Evolutionary conservation across 2,329 filamentous ascomycete species (phyloP), one percentile per base, ranked within the genome.

Genomic region (Coniochaeta sp.): DNA sequence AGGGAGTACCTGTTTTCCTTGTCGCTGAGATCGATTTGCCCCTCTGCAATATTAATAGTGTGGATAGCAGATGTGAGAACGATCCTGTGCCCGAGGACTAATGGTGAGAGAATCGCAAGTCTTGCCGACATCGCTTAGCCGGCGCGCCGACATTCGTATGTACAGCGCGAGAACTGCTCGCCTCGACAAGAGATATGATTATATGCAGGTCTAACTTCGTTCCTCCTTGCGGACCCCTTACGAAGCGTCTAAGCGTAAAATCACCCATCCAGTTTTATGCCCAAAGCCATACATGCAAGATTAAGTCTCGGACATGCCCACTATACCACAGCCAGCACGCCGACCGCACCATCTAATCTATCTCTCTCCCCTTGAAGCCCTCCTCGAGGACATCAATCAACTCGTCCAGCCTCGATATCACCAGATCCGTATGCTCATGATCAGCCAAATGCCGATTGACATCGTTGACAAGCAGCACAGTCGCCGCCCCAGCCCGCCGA

Each of bases 391-490:
- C 79, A 11, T 77, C 79, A 59, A 95, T 84, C 65, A 96, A 73
- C 62, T 96, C 90, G 70, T 96, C 91, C 62, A 96, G 72, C 40
- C 83, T 80, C 63, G 75, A 72, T 58, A 96, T 88, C 12, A 86
- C 87, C 54, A 93, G 68, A 73, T 96, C 91, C 0, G 91, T 96
- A 71, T 91, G 84, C 64, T 86, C 82, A 70, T 96, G 89, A 26
- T 83, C 79, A 8, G 80, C 84, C 61, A 96, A 71, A 64, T 88
- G 81, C 60, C 73, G 73, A 70, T 96, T 96, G n/a, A 82, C 87
- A n/a, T 90, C 85, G 68, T 96, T 96, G 17, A 89, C 81, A 52
- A 99, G 78, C 70, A 98, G 71, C n/a, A 98, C 92, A 0, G 95
- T 98, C 36, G 91, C 89, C 1, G 93, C 91, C 1, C 93, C 93